These are phyloP conservation scores for Globisporangium cederbergense DNA, from an alignment of 352 stramenopile genomes.

Conservation along the genomic window DNA sequence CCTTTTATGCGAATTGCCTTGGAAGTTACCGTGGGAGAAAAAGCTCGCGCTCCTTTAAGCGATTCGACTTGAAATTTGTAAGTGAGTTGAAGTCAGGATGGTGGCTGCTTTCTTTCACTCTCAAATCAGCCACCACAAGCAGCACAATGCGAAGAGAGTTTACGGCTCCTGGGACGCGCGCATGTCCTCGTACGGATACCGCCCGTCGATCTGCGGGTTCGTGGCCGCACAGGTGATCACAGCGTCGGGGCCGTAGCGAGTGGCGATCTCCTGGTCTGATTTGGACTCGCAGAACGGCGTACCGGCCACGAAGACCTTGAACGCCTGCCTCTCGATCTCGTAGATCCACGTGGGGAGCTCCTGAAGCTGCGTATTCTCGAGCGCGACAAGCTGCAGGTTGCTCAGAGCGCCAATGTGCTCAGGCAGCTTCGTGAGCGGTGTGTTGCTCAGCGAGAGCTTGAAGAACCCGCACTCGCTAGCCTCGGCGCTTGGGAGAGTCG, in stretches of 20 bases:
- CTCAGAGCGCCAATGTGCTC: background rate
- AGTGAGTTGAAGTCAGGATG: background rate
- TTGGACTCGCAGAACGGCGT: constrained; percentile 14
- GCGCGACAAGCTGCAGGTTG: constrained; percentile 1
- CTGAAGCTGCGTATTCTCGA: constrained; percentile 16
- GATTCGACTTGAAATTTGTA: too few species aligned
- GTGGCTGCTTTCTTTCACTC: background rate
- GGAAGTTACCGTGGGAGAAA: too few species aligned
- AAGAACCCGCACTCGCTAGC: background rate
- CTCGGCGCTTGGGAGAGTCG: background rate
- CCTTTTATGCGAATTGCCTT: too few species aligned
- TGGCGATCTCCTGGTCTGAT: background rate
- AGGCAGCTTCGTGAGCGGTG: background rate
- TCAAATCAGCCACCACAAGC: background rate
- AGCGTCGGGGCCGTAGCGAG: background rate
- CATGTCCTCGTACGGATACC: constrained; percentile 13
- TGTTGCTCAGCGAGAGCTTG: background rate
- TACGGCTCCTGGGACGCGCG: background rate
- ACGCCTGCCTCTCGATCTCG: background rate
- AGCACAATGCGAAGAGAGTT: background rate
- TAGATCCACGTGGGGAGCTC: constrained; percentile 11
- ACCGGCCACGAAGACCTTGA: constrained; percentile 7
- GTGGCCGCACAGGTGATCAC: constrained; percentile 11
- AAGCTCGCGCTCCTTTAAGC: too few species aligned
- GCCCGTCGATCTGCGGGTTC: constrained; percentile 4